Conservation (phyloP, 768 basidiomycete genomes). For the Kwoniella dendrophila region DNA sequence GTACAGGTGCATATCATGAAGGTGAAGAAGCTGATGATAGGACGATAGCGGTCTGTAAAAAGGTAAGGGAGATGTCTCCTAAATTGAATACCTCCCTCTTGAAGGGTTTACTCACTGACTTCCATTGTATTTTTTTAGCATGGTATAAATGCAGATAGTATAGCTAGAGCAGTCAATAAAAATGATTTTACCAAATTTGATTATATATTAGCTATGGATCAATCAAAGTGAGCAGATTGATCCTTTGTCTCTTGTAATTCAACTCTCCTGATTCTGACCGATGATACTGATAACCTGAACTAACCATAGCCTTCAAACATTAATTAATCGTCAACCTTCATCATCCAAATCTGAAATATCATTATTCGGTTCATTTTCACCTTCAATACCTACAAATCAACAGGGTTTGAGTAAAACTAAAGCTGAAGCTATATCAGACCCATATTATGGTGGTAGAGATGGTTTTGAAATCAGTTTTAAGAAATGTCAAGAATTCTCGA, state of each 20-base stretch:
- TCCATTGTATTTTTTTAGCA: constrained; percentile 60
- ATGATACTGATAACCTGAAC: not conserved
- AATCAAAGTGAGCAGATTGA: constrained; percentile 63
- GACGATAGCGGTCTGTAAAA: constrained; percentile 72
- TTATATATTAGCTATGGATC: constrained; percentile 84
- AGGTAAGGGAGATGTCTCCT: too few species aligned
- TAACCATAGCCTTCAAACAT: constrained; percentile 42
- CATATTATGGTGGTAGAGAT: constrained; percentile 70
- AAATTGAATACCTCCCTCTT: too few species aligned
- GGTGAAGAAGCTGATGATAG: constrained; percentile 82
- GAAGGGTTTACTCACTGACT: too few species aligned
- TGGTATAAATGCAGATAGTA: constrained; percentile 69
- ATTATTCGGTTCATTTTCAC: constrained; percentile 49
- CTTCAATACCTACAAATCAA: constrained; percentile 54
- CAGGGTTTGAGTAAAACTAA: constrained; percentile 44
- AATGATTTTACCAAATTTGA: constrained; percentile 76
- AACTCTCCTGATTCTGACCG: not conserved
- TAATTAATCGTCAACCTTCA: constrained; percentile 35
- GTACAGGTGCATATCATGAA: constrained; percentile 79
- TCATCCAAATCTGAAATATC: constrained; percentile 42
- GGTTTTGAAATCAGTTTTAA: constrained; percentile 78
- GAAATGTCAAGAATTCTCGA: constrained; percentile 72
- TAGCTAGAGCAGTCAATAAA: constrained; percentile 67
- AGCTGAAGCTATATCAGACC: constrained; percentile 75
- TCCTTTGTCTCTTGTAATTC: not conserved